These are phyloP conservation scores for Fraxinus baroniana DNA, from an alignment of 305 asterid genomes.

Conservation along the genomic window DNA sequence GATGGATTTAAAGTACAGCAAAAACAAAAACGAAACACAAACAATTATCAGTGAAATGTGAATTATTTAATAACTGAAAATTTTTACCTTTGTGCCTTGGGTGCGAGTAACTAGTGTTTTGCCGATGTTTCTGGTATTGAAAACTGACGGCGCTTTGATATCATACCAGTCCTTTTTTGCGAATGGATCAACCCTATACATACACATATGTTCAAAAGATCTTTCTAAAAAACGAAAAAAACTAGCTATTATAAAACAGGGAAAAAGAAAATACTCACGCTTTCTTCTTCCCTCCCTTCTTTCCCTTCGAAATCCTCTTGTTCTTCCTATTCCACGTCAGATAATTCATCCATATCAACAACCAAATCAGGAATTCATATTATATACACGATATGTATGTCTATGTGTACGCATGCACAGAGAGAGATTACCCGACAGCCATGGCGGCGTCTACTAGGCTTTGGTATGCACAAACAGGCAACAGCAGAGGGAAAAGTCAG, in stretches of 20 bases:
- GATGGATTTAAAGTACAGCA: not conserved
- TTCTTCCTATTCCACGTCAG: constrained; percentile 53
- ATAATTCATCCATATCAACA: not conserved
- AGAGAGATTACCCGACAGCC: constrained; percentile 67
- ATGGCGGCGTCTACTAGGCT: constrained; percentile 31
- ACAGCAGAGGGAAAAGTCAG: not conserved
- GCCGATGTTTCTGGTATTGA: constrained; percentile 56
- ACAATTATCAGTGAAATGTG: too few species aligned
- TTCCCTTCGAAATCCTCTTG: constrained; percentile 89
- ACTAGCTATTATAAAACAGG: not conserved
- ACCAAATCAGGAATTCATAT: not conserved
- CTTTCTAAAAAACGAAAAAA: not conserved
- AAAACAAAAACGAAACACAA: not conserved
- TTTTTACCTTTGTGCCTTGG: constrained; percentile 80
- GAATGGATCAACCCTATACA: constrained; percentile 51
- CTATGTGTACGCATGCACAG: not conserved
- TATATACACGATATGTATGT: not conserved
- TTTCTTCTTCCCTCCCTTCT: constrained; percentile 44
- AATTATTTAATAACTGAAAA: not conserved
- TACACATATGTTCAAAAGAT: not conserved
- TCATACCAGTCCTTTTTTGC: constrained; percentile 84
- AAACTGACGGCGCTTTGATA: constrained; percentile 61
- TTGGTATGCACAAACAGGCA: constrained; percentile 18
- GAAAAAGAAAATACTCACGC: constrained; percentile 37
- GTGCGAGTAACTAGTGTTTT: constrained; percentile 79